These are phyloP conservation scores for Raffaelea albimanens DNA, from an alignment of 2,329 filamentous ascomycete species.

Conservation along the genomic window DNA sequence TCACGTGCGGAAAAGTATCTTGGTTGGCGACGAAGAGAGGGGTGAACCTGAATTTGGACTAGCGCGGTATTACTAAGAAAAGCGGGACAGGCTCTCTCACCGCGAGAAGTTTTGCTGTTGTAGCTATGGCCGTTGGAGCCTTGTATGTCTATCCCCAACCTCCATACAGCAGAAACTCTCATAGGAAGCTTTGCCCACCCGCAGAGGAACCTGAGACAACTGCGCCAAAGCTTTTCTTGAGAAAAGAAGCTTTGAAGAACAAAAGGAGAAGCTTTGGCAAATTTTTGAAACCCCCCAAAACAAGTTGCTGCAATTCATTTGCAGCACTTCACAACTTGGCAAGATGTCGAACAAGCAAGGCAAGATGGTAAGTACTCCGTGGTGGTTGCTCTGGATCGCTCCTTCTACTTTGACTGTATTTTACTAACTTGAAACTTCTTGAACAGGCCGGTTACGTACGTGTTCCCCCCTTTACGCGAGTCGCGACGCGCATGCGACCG, in stretches of 20 bases:
- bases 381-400: conserved; percentile 15
- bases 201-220: neutral
- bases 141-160: conserved; percentile 1
- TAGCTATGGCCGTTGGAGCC: neutral
- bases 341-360: conserved; percentile 82
- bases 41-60: neutral
- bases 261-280: conserved; percentile 4
- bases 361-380: conserved; percentile 79
- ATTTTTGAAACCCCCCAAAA: conserved; percentile 32
- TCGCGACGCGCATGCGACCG: neutral
- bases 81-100: neutral
- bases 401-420: neutral
- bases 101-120: conserved; percentile 3
- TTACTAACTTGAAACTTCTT: conserved; percentile 2
- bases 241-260: conserved; percentile 4
- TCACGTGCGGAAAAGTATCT: conserved; percentile 10
- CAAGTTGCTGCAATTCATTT: conserved; percentile 26
- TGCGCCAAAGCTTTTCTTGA: conserved; percentile 7
- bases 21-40: conserved; percentile 8
- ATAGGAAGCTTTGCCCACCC: conserved; percentile 2
- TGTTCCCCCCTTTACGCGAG: conserved; percentile 22
- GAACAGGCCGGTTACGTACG: conserved; percentile 61
- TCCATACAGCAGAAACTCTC: conserved; percentile 3
- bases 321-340: conserved; percentile 17
- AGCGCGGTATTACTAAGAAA: neutral